Evolutionary conservation across 23 red algal species (phyloP).

Genomic region (Cyanidium caldarium): DNA sequence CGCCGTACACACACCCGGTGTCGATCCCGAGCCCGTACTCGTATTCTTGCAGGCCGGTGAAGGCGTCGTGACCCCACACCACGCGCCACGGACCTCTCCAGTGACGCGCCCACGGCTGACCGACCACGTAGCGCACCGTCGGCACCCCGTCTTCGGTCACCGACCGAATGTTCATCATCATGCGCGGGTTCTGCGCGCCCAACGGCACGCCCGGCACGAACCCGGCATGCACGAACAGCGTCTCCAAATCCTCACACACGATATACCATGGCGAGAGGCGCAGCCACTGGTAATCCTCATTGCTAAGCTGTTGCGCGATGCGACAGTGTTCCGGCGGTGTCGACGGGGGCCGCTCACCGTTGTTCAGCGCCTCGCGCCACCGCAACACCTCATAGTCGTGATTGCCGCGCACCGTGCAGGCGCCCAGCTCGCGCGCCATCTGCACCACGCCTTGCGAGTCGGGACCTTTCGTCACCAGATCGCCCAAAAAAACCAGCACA

Average conservation of each 20-base stretch:
- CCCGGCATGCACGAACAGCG: constrained; percentile 86
- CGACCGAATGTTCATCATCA: constrained; percentile 95
- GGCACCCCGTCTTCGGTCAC: constrained; percentile 48
- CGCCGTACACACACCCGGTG: constrained; percentile 94
- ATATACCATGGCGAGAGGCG: constrained; percentile 77
- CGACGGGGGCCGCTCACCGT: constrained; percentile 14
- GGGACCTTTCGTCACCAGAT: constrained; percentile 89
- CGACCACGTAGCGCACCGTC: constrained; percentile 37
- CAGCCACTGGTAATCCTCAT: constrained; percentile 46
- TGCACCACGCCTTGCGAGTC: constrained; percentile 68
- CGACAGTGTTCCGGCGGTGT: constrained; percentile 31
- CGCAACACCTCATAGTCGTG: constrained; percentile 57
- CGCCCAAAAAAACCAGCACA: constrained; percentile 69
- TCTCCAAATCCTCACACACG: constrained; percentile 19
- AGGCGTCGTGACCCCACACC: constrained; percentile 91
- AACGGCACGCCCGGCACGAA: constrained; percentile 66
- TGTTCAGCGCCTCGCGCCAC: constrained; percentile 27
- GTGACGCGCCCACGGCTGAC: constrained; percentile 52
- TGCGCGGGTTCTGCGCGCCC: constrained; percentile 53
- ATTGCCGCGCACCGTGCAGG: constrained; percentile 73
- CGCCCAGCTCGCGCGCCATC: constrained; percentile 62
- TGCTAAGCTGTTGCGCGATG: constrained; percentile 32
- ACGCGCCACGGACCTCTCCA: constrained; percentile 80
- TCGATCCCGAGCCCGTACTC: constrained; percentile 67
- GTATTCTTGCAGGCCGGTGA: constrained; percentile 55